Evolutionary conservation across 177 flowering plant genomes (phyloP).

Genomic region (Telopea speciosissima): DNA sequence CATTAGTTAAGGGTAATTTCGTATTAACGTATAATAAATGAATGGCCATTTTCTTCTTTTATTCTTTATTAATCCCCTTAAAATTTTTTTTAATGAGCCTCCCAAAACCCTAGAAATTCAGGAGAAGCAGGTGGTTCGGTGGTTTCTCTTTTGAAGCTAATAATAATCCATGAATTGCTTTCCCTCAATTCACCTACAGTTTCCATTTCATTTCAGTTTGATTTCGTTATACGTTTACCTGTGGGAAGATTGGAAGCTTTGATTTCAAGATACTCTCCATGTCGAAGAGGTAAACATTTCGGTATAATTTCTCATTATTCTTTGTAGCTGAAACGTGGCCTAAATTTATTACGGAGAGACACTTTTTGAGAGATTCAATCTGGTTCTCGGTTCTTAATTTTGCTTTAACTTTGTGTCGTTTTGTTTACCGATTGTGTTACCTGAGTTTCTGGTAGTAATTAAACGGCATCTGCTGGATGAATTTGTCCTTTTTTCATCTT

Average conservation of each 20-base stretch:
- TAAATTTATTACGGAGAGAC: too few relatives aligned
- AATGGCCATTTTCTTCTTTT: background rate
- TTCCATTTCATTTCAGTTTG: too few relatives aligned
- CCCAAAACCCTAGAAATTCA: background rate
- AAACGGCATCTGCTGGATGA: too few relatives aligned
- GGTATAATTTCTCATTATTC: background rate
- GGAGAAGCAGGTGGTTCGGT: background rate
- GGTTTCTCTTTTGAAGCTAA: background rate
- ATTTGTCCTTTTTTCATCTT: too few relatives aligned
- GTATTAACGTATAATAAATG: background rate
- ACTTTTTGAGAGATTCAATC: too few relatives aligned
- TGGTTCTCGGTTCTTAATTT: too few relatives aligned
- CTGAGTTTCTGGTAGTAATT: too few relatives aligned
- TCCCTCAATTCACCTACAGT: background rate
- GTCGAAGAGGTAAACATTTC: slow-evolving; percentile 10
- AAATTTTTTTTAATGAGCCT: background rate
- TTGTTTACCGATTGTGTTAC: too few relatives aligned
- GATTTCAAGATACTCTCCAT: slow-evolving; percentile 1
- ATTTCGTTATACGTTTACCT: background rate
- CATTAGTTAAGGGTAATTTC: background rate
- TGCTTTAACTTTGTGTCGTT: too few relatives aligned
- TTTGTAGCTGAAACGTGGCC: background rate
- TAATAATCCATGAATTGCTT: background rate
- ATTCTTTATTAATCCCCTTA: too few relatives aligned
- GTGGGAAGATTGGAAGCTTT: background rate